Conservation (phyloP, 345 rosid genomes). For the Populus alba region DNA sequence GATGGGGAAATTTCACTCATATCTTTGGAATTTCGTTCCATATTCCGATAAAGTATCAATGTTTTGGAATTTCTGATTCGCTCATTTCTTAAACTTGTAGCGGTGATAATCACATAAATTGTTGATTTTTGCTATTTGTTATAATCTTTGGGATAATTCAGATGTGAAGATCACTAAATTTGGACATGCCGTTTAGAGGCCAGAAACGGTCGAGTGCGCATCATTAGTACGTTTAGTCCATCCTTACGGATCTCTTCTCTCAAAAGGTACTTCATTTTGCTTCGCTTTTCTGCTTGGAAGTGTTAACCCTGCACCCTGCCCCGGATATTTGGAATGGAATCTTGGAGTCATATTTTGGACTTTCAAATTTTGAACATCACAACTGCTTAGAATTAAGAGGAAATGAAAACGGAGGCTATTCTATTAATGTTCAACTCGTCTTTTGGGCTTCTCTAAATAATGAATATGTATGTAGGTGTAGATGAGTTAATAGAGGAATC, state of each 20-base stretch:
- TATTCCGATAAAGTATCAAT: background rate
- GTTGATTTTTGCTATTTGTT: background rate
- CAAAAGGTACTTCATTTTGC: slow-evolving; percentile 31
- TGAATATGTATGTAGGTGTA: slow-evolving; percentile 22
- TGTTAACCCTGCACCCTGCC: background rate
- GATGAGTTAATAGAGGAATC: slow-evolving; percentile 32
- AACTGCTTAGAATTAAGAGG: background rate
- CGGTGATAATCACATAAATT: background rate
- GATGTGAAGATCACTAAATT: slow-evolving; percentile 49
- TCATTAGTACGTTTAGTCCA: slow-evolving; percentile 33
- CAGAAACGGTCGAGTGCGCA: slow-evolving; percentile 45
- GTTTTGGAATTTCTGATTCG: too few relatives aligned
- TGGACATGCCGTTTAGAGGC: slow-evolving; percentile 39
- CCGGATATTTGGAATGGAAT: background rate
- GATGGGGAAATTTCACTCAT: too few relatives aligned
- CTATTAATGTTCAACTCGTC: background rate
- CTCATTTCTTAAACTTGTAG: too few relatives aligned
- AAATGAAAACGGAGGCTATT: background rate
- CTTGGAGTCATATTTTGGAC: background rate
- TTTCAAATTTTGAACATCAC: background rate
- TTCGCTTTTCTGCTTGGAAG: background rate
- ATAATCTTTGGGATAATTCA: slow-evolving; percentile 4
- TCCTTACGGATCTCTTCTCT: slow-evolving; percentile 30
- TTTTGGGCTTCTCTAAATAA: background rate
- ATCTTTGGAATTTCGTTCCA: too few relatives aligned